Conservation (phyloP, 2,329 filamentous ascomycete species). For the Hymenoscyphus occultus region DNA sequence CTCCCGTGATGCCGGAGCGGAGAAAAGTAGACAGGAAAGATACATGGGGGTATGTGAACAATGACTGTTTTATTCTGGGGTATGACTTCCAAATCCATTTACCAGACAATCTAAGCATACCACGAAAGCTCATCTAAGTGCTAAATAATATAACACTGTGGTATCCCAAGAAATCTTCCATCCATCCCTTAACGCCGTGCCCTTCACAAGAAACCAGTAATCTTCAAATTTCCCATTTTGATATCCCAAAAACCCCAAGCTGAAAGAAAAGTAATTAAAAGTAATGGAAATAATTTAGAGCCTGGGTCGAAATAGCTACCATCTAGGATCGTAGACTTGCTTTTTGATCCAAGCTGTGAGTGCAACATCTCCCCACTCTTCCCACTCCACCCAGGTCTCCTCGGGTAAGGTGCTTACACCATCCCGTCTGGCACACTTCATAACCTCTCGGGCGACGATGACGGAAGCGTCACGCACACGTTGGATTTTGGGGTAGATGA, state of each 20-base stretch:
- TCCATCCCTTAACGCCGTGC: conserved; percentile 1
- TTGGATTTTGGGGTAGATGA: conserved; percentile 88
- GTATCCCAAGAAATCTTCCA: neutral
- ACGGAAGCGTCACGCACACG: conserved; percentile 89
- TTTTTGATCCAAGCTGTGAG: conserved; percentile 59
- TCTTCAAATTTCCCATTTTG: neutral
- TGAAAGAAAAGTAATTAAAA: neutral
- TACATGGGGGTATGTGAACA: neutral
- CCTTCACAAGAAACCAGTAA: neutral
- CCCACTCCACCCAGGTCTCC: conserved; percentile 68
- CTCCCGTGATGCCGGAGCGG: too few relatives aligned
- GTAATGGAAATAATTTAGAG: neutral
- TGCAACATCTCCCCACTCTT: conserved; percentile 66
- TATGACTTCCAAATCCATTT: neutral
- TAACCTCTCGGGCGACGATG: conserved; percentile 83
- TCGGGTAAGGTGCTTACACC: conserved; percentile 70
- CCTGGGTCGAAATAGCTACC: conserved; percentile 21
- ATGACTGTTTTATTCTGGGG: neutral
- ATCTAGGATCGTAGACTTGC: conserved; percentile 55
- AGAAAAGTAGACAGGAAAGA: too few relatives aligned
- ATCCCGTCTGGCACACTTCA: conserved; percentile 83
- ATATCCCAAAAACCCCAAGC: neutral
- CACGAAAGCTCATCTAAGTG: neutral
- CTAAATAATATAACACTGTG: neutral
- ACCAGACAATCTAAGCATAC: neutral